Percentiles rank a stretch among this genome's conserved stretches.
These are phyloP conservation scores for Sistotremastrum niveocremeum DNA, from an alignment of 768 basidiomycete species.

Conservation along the genomic window DNA sequence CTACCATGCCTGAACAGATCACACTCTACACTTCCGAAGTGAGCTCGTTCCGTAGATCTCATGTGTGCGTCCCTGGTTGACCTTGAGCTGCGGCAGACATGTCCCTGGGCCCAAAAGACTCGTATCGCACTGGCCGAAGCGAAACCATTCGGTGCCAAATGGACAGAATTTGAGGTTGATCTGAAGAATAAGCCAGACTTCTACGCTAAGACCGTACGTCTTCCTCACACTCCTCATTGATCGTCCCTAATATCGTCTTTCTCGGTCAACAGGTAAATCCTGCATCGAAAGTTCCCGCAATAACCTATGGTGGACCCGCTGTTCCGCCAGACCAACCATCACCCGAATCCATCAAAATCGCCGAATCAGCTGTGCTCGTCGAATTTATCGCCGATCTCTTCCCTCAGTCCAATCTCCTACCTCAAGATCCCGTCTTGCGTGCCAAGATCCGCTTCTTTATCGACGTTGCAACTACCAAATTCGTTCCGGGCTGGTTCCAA, in stretches of 20 bases:
- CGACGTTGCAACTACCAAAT: conserved; percentile 35
- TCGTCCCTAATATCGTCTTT: too few relatives aligned
- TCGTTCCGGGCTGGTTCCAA: conserved; percentile 25
- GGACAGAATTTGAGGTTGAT: conserved; percentile 43
- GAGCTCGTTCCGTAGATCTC: not conserved
- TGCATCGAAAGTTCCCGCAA: conserved; percentile 51
- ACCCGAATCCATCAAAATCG: conserved; percentile 43
- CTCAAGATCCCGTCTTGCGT: conserved; percentile 39
- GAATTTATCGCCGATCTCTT: conserved; percentile 55
- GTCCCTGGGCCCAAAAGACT: conserved; percentile 48
- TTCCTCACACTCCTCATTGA: too few relatives aligned
- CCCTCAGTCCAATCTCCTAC: conserved; percentile 33
- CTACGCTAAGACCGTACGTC: conserved; percentile 32
- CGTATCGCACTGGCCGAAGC: conserved; percentile 41
- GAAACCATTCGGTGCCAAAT: conserved; percentile 20
- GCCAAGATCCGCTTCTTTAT: conserved; percentile 53
- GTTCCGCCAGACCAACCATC: conserved; percentile 43
- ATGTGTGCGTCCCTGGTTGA: not conserved
- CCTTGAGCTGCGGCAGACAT: conserved; percentile 25
- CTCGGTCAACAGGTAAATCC: conserved; percentile 35
- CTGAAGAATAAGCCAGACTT: conserved; percentile 54
- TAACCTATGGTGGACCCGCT: conserved; percentile 48
- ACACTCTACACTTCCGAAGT: conserved; percentile 39
- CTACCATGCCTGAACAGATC: conserved; percentile 13
- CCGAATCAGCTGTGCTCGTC: conserved; percentile 52